Base-by-base conservation (phyloP, 2,329 filamentous ascomycete species). In the Monosporascus sp. region DNA sequence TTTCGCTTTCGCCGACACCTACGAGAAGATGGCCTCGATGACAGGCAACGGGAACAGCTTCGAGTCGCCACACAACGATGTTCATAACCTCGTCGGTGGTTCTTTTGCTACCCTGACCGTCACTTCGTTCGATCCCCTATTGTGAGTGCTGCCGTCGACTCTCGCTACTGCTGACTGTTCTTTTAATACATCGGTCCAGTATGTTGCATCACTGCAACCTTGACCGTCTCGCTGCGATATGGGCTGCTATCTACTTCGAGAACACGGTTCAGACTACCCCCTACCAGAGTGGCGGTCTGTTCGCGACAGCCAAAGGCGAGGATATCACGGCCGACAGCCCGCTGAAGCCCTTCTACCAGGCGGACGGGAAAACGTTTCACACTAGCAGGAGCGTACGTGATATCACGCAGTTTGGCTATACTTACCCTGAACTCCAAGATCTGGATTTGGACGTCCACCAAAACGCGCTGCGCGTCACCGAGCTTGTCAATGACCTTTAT, bases 401-500 rank as follows among this genome's bases (percentile, higher is more conserved):
- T 5, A 63, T 65, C 44, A 60, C 55, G 66, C 22, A 60, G 7
- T 71, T 75, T 51, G 72, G 73, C 20, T 75, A 76, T 60, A 72
- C 69, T 5, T 74, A 74, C 56, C 67, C 65, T 2, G 71, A 73
- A 54, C 64, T 77, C 27, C 54, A 65, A 52, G 66, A 70, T 60
- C 80, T 82, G 56, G 76, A 73, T 27, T 81, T 83, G 68, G 77
- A 77, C 3, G 70, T 80, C 1, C 75, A 82, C 53, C 74, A 84
- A 59, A 66, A 83, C 51, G 74, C 85, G 61, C 67, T 90, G 45
- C 75, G 77, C 60, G 74, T 90, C 34, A 78, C 82, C 38, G 77
- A 81, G 0, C 79, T 83, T 6, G 78, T 88, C 14, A 75, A 81
- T 53, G 74, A 68, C 1, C 67, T 91, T 3, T 79, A 78, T 59